Conservation (phyloP, 1,284 basidiomycete genomes). For the Puccinia triticina region DNA sequence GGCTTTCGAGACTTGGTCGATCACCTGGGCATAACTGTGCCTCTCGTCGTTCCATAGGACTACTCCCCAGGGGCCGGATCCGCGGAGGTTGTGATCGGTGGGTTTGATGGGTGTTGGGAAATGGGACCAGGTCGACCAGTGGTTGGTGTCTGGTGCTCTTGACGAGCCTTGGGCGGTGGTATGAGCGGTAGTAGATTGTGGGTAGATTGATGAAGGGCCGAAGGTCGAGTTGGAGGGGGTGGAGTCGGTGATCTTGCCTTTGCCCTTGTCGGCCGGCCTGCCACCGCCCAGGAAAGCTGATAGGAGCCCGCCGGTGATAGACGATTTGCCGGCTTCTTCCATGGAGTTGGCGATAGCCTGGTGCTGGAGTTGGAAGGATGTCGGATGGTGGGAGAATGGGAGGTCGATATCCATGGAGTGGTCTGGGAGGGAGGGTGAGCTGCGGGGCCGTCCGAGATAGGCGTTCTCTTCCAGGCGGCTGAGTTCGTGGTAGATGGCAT, state of each 20-base stretch:
- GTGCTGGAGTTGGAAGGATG: slow-evolving; percentile 43
- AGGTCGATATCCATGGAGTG: slow-evolving; percentile 49
- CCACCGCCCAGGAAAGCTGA: slow-evolving; percentile 40
- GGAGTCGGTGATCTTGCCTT: slow-evolving; percentile 46
- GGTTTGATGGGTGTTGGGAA: slow-evolving; percentile 27
- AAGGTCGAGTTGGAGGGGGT: slow-evolving; percentile 10
- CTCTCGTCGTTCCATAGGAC: slow-evolving; percentile 97
- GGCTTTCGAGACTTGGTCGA: slow-evolving; percentile 74
- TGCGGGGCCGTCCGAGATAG: slow-evolving; percentile 34
- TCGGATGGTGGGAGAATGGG: slow-evolving; percentile 24
- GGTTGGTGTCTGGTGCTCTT: slow-evolving; percentile 4
- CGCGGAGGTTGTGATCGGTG: slow-evolving; percentile 48
- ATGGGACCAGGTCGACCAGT: slow-evolving; percentile 42
- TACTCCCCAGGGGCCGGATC: slow-evolving; percentile 75
- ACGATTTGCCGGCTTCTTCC: slow-evolving; percentile 30
- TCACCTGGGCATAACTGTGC: slow-evolving; percentile 88
- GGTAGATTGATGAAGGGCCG: not conserved
- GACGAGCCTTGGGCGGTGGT: slow-evolving; percentile 22
- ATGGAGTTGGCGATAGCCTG: slow-evolving; percentile 30
- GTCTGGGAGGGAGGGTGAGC: slow-evolving; percentile 31
- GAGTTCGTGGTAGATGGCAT: slow-evolving; percentile 44
- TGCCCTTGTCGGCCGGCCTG: slow-evolving; percentile 38
- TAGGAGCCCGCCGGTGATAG: slow-evolving; percentile 30
- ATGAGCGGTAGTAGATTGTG: not conserved
- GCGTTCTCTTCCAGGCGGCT: slow-evolving; percentile 46